Conservation (phyloP, 176 grass and related monocot genomes). For the Avena sativa region DNA sequence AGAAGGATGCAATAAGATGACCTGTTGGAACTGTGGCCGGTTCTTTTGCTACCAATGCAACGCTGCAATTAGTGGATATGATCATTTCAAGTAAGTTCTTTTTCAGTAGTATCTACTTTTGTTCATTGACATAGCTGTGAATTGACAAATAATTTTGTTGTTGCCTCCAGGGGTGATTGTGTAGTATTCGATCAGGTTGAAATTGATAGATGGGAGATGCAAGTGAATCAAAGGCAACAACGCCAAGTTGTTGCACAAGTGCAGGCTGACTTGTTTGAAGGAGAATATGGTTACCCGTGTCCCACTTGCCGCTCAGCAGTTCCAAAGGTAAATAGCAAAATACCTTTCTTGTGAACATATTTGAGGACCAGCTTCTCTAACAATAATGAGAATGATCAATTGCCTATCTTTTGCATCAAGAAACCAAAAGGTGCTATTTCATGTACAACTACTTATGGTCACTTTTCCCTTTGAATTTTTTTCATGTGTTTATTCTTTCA, state of each 20-base stretch:
- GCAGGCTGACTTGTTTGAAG: constrained; percentile 44
- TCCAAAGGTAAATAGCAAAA: constrained; percentile 57
- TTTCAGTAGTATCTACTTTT: constrained; percentile 30
- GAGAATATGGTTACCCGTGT: constrained; percentile 57
- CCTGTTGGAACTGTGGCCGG: constrained; percentile 61
- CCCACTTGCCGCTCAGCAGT: constrained; percentile 63
- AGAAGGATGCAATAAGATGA: constrained; percentile 92
- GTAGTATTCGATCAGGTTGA: constrained; percentile 67
- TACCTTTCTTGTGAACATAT: not conserved
- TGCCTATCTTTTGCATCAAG: constrained; percentile 6
- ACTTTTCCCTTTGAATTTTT: not conserved
- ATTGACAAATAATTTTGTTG: constrained; percentile 33
- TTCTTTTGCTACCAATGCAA: constrained; percentile 88
- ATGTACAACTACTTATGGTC: not conserved
- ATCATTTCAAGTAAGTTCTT: constrained; percentile 72
- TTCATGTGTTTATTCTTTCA: not conserved
- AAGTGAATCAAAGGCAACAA: constrained; percentile 60
- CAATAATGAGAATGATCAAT: constrained; percentile 11
- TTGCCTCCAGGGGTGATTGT: constrained; percentile 55
- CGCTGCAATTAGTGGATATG: constrained; percentile 69
- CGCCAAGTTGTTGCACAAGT: constrained; percentile 53
- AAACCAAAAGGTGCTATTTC: constrained; percentile 27
- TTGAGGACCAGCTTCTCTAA: not conserved
- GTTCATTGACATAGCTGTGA: not conserved
- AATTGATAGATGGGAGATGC: constrained; percentile 70